Evolutionary conservation across 1,139 yeast species (phyloP).

Genomic region (Pichia inconspicua): DNA sequence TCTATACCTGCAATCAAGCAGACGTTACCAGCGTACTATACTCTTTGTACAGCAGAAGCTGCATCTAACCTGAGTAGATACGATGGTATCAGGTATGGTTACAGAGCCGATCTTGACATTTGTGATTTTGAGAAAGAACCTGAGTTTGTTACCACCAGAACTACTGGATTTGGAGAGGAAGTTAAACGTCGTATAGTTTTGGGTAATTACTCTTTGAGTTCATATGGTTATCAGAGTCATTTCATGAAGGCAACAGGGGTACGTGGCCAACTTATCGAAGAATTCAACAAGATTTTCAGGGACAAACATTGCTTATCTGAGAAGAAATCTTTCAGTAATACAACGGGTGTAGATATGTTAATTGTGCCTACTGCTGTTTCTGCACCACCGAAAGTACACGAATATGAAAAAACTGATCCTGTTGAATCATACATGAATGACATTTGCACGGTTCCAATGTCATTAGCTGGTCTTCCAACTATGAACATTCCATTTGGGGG

Average conservation of each 20-base stretch:
- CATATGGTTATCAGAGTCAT: slow-evolving; percentile 68
- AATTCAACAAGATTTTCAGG: slow-evolving; percentile 59
- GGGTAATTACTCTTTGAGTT: slow-evolving; percentile 80
- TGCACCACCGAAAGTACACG: slow-evolving; percentile 37
- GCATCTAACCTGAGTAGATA: slow-evolving; percentile 83
- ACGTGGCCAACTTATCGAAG: slow-evolving; percentile 51
- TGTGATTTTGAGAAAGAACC: slow-evolving; percentile 17
- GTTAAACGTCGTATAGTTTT: slow-evolving; percentile 75
- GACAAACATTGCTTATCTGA: slow-evolving; percentile 37
- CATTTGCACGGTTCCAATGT: slow-evolving; percentile 81
- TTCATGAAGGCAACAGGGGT: slow-evolving; percentile 68
- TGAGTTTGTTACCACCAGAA: slow-evolving; percentile 51
- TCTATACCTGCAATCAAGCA: slow-evolving; percentile 62
- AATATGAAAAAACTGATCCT: slow-evolving; percentile 36
- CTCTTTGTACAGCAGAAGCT: slow-evolving; percentile 89
- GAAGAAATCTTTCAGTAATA: slow-evolving; percentile 26
- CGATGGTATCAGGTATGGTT: slow-evolving; percentile 86
- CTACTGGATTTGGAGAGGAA: slow-evolving; percentile 65
- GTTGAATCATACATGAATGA: slow-evolving; percentile 71
- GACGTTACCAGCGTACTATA: slow-evolving; percentile 78
- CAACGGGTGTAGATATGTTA: slow-evolving; percentile 49
- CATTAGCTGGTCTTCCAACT: slow-evolving; percentile 86
- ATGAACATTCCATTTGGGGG: slow-evolving; percentile 57
- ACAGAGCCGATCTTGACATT: slow-evolving; percentile 30
- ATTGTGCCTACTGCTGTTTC: slow-evolving; percentile 58